Base-by-base conservation (phyloP, 2,329 filamentous ascomycete genomes). In the Didymella segeticola region DNA sequence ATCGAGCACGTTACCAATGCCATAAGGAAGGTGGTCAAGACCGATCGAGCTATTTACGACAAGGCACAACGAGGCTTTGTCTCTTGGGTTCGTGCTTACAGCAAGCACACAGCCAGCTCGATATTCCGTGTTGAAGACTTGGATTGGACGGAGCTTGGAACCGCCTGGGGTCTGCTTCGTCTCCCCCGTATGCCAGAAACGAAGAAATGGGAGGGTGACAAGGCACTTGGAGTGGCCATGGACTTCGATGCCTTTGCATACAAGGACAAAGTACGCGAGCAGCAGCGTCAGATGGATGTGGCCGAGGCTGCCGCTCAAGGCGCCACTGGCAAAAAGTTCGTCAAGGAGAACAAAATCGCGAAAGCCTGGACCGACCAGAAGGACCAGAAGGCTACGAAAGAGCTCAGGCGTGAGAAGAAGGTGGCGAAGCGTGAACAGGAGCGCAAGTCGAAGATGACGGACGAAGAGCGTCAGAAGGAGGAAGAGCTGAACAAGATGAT, bases 101-200 rank as follows among this genome's bases (percentile, higher is more conserved):
- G 86, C 70, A 96, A 95, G 67, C 95, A 98, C 68, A 87, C 93
- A 62, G 92, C 93, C 1, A 88, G 86, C 55, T 96, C 91, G 67
- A 98, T 99, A 62, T 99, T 99, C 79, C 86, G 89, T 10, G 80
- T 91, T 2, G 74, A 82, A 3, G 91, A 96, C 66, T 81, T 97
- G 14, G 88, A 96, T 72, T 99, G 95, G 95, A 78, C 83, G 5
- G 89, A 92, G 47, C 81, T 95, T 1, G 93, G 87, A 1, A 81
- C 86, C 47, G 89, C 89, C 0, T 99, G 93, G 91, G 95, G 91
- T 1, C 80, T 99, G 1, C 80, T 97, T 2, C 87, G 87, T 43
- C 82, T 98, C 60, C 95, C 95, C 4, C 91, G 89, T 70, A 99
- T 99, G 95, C 93, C 95, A 0, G 95, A 99, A 74, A 78, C 79